Evolutionary conservation across 257 asterid species (phyloP).

Genomic region (Solanum chmielewskii): DNA sequence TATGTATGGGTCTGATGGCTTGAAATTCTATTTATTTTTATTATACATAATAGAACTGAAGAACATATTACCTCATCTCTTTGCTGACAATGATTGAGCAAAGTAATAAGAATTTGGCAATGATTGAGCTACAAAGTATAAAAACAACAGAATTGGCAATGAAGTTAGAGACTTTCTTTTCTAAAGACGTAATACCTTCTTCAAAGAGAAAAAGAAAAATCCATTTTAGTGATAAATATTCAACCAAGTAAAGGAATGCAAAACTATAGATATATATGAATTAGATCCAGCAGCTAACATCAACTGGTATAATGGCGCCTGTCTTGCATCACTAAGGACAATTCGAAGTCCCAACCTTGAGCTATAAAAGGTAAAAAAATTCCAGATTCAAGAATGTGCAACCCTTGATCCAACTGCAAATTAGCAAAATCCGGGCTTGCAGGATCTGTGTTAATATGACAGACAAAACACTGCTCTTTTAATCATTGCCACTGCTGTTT

Average conservation of each 20-base stretch:
- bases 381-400: slow-evolving; percentile 29
- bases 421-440: slow-evolving; percentile 18
- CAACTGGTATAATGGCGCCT: slow-evolving; percentile 15
- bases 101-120: not conserved
- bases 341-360: slow-evolving; percentile 23
- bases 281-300: slow-evolving; percentile 24
- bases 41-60: not conserved
- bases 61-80: not conserved
- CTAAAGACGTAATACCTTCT: not conserved
- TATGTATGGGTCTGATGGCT: not conserved
- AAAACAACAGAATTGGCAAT: not conserved
- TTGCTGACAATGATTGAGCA: not conserved
- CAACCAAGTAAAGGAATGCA: slow-evolving; percentile 13
- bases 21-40: not conserved
- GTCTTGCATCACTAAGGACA: slow-evolving; percentile 25
- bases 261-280: slow-evolving; percentile 7
- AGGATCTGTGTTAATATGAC: slow-evolving; percentile 17
- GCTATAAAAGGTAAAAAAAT: slow-evolving; percentile 30
- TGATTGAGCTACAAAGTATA: not conserved
- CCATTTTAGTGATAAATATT: not conserved
- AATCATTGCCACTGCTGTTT: not conserved
- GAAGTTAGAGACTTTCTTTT: not conserved
- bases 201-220: not conserved
- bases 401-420: slow-evolving; percentile 29
- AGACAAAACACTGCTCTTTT: not conserved